Evolutionary conservation across 164 flowering plant species (phyloP), one percentile per base, ranked within the genome.

Genomic region (Taxillus chinensis): DNA sequence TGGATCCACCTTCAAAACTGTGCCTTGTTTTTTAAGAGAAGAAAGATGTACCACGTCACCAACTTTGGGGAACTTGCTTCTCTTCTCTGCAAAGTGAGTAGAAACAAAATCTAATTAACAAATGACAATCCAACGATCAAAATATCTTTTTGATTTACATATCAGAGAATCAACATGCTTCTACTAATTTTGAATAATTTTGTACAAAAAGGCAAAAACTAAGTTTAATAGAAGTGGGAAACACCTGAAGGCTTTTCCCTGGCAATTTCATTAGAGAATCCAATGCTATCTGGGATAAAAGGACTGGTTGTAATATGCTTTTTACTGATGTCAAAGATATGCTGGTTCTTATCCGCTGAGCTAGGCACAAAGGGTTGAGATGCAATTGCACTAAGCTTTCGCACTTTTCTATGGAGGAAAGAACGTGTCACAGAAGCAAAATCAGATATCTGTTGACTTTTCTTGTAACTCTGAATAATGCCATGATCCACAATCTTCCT

Each of bases 361-460:
- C 58, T 54, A 15, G 45, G 58, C 39, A 64, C 71, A 38, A 71
- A 48, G 27, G 71, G 65, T 71, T 69, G 76, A 53, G 61, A 41
- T 41, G 67, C 58, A 46, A 71, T 67, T 59, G 86, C 74, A 57
- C 88, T 86, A 59, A 64, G 60, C 71, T 83, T 69, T 49, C 79
- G 74, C 55, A 72, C 71, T 75, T 75, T 86, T 72, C 61, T 76
- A 68, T 80, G 91, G 64, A 92, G 75, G 15, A 46, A 61, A 55
- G 98, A 92, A n/a, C 86, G 87, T 42, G 91, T 91, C 60, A 56
- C 46, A 56, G 83, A 68, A 48, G 90, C 89, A 73, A 70, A 73
- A 66, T 85, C 77, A 15, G 85, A 82, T 62, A 92, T 60, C 67
- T 80, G 80, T 64, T 65, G 72, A 68, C 74, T 68, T 71, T 77